These are phyloP conservation scores for Fusarium poae DNA, from an alignment of 2,329 filamentous ascomycete species.

Conservation along the genomic window DNA sequence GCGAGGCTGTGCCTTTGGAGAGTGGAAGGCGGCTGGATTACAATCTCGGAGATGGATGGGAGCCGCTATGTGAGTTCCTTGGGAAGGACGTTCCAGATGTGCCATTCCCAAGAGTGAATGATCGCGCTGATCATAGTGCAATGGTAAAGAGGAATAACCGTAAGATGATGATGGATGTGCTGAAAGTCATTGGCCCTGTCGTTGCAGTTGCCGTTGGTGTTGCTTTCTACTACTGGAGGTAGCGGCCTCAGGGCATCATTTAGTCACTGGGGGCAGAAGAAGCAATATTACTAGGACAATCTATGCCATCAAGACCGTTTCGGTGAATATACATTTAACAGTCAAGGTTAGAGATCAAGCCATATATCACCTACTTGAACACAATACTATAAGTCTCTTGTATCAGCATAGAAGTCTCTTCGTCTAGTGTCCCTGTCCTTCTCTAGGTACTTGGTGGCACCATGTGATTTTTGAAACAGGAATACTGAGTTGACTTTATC, in stretches of 20 bases:
- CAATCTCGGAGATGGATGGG: constrained; percentile 16
- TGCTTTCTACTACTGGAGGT: not conserved
- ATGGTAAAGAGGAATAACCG: not conserved
- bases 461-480: too few species aligned
- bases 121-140: not conserved
- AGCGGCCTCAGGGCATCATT: not conserved
- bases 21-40: constrained; percentile 13
- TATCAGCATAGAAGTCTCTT: too few species aligned
- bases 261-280: not conserved
- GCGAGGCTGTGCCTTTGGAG: not conserved
- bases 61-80: constrained; percentile 20
- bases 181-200: not conserved
- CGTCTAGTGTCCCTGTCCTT: too few species aligned
- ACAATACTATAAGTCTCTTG: too few species aligned
- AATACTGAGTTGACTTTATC: too few species aligned
- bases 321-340: too few species aligned
- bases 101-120: constrained; percentile 20
- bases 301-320: too few species aligned
- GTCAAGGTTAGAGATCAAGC: too few species aligned
- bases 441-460: too few species aligned
- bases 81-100: constrained; percentile 16
- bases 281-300: not conserved
- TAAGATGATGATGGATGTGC: fast-evolving
- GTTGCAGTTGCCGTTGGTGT: not conserved
- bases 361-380: too few species aligned